Base-by-base conservation (phyloP, 164 flowering plant genomes). In the Magnolia officinalis region DNA sequence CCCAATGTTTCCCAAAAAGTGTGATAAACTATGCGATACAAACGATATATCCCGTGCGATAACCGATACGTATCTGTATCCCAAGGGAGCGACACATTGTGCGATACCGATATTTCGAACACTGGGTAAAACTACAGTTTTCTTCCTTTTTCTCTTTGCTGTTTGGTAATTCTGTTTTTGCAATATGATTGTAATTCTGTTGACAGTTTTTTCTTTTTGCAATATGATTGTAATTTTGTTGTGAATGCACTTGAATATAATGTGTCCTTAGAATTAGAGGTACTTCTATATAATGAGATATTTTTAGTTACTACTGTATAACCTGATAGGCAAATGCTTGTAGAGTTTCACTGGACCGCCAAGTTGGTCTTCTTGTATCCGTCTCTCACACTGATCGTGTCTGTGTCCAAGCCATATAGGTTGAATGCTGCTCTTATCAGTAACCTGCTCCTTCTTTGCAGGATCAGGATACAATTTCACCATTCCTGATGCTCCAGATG, bases 401-500 rank as follows among this genome's bases (percentile, higher is more conserved):
- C 63, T 8, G 63, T 59, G n/a, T 19, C 63, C 63, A 59, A 59
- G 63, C n/a, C n/a, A 59, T 59, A 59, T 59, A 59, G 16, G 63
- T 13, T 19, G 19, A 59, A n/a, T 64, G 8, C 67, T 18, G 67
- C 16, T 64, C 24, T n/a, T 19, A 21, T n/a, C 19, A 6, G 10
- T 20, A 9, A 37, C 50, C 29, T 68, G n/a, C 16, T 45, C 31
- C 10, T 26, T 24, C 10, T 26, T 24, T 31, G 29, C 73, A 69
- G 73, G 78, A 9, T 68, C 74, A 80, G 85, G 98, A 76, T 96
- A 92, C 84, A 92, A 83, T 73, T 94, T 95, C 55, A 63, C 83
- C 67, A 82, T 96, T 79, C 99, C 99, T 73, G 93, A 92, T 81
- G 87, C 89, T 76, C 86, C 85, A 18, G 84, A 76, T 81, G 98